phyloP scores from a whole-genome alignment of 805 yeast genomes.

The Clavispora carvajalis region DNA sequence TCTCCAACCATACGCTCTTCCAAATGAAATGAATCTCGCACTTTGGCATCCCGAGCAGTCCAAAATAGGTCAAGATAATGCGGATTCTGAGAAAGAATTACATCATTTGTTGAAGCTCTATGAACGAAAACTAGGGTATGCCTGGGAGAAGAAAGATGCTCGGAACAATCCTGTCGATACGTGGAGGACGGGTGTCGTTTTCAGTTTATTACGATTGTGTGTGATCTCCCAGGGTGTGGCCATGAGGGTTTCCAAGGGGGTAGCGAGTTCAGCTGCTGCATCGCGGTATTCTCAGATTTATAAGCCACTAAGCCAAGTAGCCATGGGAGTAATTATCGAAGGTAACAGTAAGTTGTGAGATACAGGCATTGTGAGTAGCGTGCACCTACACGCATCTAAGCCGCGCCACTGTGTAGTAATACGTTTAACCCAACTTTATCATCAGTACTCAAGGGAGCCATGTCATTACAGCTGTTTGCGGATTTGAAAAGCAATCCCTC shows the following conservation, averaged over 20 bases:
- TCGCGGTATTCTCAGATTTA: constrained; percentile 32
- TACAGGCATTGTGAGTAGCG: background rate
- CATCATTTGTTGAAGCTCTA: constrained; percentile 24
- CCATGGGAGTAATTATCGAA: constrained; percentile 13
- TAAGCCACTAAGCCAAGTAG: constrained; percentile 26
- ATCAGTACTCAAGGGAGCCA: background rate
- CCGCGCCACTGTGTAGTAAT: background rate
- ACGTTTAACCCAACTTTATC: background rate
- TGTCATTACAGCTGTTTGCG: constrained; percentile 3
- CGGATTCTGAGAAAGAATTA: constrained; percentile 17
- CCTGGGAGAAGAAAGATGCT: constrained; percentile 29
- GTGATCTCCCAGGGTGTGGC: constrained; percentile 62
- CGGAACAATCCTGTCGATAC: constrained; percentile 39
- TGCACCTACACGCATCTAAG: background rate
- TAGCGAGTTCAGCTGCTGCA: constrained; percentile 51
- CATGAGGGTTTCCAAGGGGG: constrained; percentile 47
- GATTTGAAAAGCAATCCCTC: constrained; percentile 5
- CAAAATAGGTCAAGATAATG: constrained; percentile 29
- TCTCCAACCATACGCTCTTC: constrained; percentile 48
- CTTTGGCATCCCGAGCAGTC: constrained; percentile 24
- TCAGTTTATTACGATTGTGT: constrained; percentile 49
- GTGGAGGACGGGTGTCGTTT: constrained; percentile 52
- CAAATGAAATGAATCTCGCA: constrained; percentile 29
- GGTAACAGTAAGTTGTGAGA: background rate
- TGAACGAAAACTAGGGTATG: constrained; percentile 17